A percentile compares a stretch with the other conserved stretches of the same genome.
These are phyloP conservation scores for Quercus alba DNA, from an alignment of 306 rosid species.

Conservation along the genomic window DNA sequence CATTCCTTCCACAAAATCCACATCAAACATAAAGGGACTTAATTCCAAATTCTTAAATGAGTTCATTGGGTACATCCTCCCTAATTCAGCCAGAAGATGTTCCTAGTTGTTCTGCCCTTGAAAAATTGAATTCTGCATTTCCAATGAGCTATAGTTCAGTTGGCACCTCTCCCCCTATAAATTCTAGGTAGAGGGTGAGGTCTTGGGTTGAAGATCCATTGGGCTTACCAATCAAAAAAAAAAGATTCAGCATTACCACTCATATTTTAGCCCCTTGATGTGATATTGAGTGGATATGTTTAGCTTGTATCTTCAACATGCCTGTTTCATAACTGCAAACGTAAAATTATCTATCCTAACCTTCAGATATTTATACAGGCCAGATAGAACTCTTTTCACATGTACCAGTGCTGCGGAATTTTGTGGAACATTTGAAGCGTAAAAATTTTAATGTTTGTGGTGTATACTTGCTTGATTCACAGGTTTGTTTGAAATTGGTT, in stretches of 20 bases:
- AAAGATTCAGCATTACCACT: not conserved
- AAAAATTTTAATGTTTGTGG: conserved; percentile 81
- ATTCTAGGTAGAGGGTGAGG: too few relatives aligned
- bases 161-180: too few relatives aligned
- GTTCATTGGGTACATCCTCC: not conserved
- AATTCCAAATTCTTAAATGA: not conserved
- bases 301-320: not conserved
- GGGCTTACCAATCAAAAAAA: too few relatives aligned
- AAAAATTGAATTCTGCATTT: too few relatives aligned
- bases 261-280: not conserved
- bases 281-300: not conserved
- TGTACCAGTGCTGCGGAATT: conserved; percentile 75
- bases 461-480: conserved; percentile 92
- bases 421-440: conserved; percentile 81
- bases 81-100: not conserved
- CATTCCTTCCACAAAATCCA: too few relatives aligned
- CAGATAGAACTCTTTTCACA: conserved; percentile 94
- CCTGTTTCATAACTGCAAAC: not conserved
- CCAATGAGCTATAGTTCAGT: too few relatives aligned
- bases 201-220: too few relatives aligned
- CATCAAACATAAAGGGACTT: too few relatives aligned
- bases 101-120: not conserved
- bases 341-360: not conserved
- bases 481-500: conserved; percentile 45
- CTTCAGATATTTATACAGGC: conserved; percentile 48